Base-by-base conservation (phyloP, 176 grass and related monocot genomes). In the Ampelocalamus luodianensis region DNA sequence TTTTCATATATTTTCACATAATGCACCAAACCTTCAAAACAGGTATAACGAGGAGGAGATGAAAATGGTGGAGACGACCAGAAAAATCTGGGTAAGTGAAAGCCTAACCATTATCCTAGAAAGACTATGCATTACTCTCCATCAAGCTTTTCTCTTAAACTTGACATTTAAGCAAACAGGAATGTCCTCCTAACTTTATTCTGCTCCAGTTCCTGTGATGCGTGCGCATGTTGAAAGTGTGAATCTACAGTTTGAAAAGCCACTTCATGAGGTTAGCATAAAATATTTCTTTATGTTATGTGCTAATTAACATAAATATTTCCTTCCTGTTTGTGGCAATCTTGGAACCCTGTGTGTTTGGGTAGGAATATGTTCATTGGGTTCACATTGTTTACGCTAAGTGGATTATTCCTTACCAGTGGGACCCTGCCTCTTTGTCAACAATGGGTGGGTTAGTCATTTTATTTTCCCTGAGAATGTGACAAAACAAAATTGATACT, bases 11-110 rank as follows among this genome's bases (percentile, higher is more conserved):
- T 96, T 94, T 86, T 99, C 96, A 17, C 96, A 99, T 58, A 99
- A 99, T 88, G 91, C 96, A 18, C 83, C 87, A 36, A 79, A 96
- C 90, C 81, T 94, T 81, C 81, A 89, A 79, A 96, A 99, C 82
- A 93, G 96, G 11, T 99, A 99, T 46, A 99, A 99, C 42, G 96
- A 96, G 77, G 96, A 98, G 82, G 96, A 98, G 75, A 98, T 98
- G 90, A 98, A 98, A 82, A 80, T 98, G 87, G 91, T 98, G 65
- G 94, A 96, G 78, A 93, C 96, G 71, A 98, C 93, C 60, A 81
- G 65, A 45, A 98, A 96, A 92, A 92, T 98, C 2, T 98, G 96
- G 96, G 96, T 95, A 88, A 84, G 69, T 85, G 1, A 44, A 72
- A 79, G 4, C 26, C 12, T 69, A 63, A 62, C 66, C 14, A 79